phyloP scores from a whole-genome alignment of 352 stramenopile genomes.

The Phytophthora pseudosyringae region DNA sequence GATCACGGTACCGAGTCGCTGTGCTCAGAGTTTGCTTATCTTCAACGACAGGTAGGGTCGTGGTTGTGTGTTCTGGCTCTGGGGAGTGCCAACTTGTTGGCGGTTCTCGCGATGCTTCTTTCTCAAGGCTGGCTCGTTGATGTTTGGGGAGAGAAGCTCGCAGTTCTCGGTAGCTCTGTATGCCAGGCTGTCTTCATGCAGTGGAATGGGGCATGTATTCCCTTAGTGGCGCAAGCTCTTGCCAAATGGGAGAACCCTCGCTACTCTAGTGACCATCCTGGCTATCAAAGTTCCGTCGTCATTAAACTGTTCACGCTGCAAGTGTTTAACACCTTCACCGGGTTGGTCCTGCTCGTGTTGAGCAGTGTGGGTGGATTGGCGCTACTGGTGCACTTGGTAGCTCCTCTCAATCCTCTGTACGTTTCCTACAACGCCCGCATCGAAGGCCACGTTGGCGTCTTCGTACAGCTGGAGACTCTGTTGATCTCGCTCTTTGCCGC shows the following conservation, averaged over 20 bases:
- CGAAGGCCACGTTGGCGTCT: conserved; percentile 25
- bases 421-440: conserved; percentile 16
- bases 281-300: conserved; percentile 40
- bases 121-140: conserved; percentile 33
- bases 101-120: conserved; percentile 41
- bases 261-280: conserved; percentile 12
- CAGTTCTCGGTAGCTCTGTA: conserved; percentile 35
- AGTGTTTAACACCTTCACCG: conserved; percentile 45
- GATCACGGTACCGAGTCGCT: conserved; percentile 5
- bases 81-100: conserved; percentile 24
- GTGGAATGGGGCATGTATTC: conserved; percentile 37
- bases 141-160: conserved; percentile 33
- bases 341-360: conserved; percentile 45
- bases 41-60: conserved; percentile 25
- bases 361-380: conserved; percentile 16
- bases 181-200: conserved; percentile 37
- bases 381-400: conserved; percentile 15
- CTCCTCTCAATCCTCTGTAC: conserved; percentile 28
- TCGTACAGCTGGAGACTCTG: conserved; percentile 54
- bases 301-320: conserved; percentile 56
- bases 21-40: conserved; percentile 2
- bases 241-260: conserved; percentile 46
- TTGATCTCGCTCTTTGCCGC: conserved; percentile 41
- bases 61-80: conserved; percentile 29
- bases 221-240: conserved; percentile 30